Percentiles rank a stretch among this genome's conserved stretches.
Conservation (phyloP, 2,329 filamentous ascomycete genomes). For the Byssothecium circinans region DNA sequence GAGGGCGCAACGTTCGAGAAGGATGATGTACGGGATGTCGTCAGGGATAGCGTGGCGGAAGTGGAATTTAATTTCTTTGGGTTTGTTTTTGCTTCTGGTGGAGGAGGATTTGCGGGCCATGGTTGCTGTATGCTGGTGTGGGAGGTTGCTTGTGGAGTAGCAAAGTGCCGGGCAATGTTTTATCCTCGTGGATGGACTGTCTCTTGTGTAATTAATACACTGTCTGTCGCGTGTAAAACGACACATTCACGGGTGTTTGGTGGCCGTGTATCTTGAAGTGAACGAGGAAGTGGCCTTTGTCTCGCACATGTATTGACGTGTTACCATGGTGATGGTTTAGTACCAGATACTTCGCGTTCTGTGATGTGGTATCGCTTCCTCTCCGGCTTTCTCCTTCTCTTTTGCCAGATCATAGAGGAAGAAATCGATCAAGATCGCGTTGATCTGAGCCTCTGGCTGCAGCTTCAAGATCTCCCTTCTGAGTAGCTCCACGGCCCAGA, state of each 20-base stretch:
- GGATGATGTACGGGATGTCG: not conserved
- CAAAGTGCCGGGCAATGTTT: too few relatives aligned
- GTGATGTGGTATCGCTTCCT: slow-evolving; percentile 70
- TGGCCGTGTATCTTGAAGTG: too few relatives aligned
- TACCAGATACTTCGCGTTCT: slow-evolving; percentile 5
- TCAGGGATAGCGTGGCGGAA: not conserved
- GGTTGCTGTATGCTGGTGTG: too few relatives aligned
- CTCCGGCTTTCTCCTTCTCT: slow-evolving; percentile 63
- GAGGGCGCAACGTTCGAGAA: not conserved
- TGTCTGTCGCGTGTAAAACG: too few relatives aligned
- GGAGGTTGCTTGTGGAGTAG: too few relatives aligned
- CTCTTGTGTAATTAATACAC: too few relatives aligned
- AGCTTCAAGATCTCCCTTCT: slow-evolving; percentile 73
- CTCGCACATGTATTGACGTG: too few relatives aligned
- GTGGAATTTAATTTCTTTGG: not conserved
- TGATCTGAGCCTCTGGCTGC: slow-evolving; percentile 71
- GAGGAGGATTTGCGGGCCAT: too few relatives aligned
- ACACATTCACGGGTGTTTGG: too few relatives aligned
- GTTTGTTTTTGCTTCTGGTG: too few relatives aligned
- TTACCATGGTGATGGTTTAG: not conserved
- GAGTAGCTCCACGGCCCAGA: slow-evolving; percentile 94
- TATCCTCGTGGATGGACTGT: too few relatives aligned
- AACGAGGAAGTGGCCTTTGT: too few relatives aligned
- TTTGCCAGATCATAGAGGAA: slow-evolving; percentile 96
- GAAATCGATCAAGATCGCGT: slow-evolving; percentile 95